Conservation (phyloP, 108 stramenopile genomes). For the Cyclotella distinguenda region DNA sequence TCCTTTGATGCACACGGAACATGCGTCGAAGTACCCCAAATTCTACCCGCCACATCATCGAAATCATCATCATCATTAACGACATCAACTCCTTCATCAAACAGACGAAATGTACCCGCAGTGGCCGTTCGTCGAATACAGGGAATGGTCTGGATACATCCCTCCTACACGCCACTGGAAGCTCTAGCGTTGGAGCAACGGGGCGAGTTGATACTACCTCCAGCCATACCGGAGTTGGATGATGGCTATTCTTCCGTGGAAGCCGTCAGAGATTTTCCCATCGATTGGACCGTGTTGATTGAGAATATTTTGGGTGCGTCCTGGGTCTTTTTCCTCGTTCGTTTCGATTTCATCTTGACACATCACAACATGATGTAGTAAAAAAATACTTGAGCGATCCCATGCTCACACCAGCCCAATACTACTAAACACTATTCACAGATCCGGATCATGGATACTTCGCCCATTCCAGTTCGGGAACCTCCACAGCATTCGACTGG, state of each 20-base stretch:
- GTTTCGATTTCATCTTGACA: background rate
- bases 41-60: slow-evolving; percentile 22
- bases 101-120: slow-evolving; percentile 47
- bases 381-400: too few species aligned
- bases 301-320: slow-evolving; percentile 59
- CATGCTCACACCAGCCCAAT: too few species aligned
- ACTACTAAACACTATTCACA: too few species aligned
- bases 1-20: slow-evolving; percentile 60
- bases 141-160: slow-evolving; percentile 68
- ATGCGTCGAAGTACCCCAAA: slow-evolving; percentile 64
- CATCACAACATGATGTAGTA: too few species aligned
- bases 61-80: background rate
- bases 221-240: slow-evolving; percentile 60
- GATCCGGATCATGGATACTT: slow-evolving; percentile 75
- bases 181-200: slow-evolving; percentile 36
- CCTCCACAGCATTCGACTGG: slow-evolving; percentile 54
- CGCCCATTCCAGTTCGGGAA: slow-evolving; percentile 50
- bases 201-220: slow-evolving; percentile 40
- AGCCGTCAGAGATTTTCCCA: slow-evolving; percentile 63
- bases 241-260: slow-evolving; percentile 31
- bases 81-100: background rate
- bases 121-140: slow-evolving; percentile 44
- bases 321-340: background rate
- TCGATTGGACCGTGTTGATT: slow-evolving; percentile 67
- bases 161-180: slow-evolving; percentile 43